Conservation (phyloP, 2,329 filamentous ascomycete species). For the Ophiosphaerella korrae region DNA sequence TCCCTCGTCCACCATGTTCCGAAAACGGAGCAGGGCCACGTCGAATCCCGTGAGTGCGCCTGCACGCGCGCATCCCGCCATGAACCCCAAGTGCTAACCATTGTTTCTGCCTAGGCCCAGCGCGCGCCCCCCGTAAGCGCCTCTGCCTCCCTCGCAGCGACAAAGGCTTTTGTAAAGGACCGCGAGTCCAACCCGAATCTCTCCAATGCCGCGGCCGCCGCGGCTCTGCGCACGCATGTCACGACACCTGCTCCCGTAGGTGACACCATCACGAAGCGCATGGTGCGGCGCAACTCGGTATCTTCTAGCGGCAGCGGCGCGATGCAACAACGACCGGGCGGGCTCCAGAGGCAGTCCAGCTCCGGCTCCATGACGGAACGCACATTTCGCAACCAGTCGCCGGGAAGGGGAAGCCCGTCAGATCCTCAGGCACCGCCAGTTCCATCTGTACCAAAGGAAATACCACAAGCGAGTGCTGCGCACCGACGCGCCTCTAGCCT, state of each 20-base stretch:
- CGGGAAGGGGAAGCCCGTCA: constrained; percentile 34
- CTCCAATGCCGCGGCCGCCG: constrained; percentile 84
- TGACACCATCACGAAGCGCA: constrained; percentile 87
- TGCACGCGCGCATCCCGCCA: constrained; percentile 1
- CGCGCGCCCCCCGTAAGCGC: constrained; percentile 60
- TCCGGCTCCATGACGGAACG: constrained; percentile 85
- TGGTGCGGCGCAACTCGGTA: constrained; percentile 72
- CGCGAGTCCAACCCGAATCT: constrained; percentile 68
- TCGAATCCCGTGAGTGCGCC: constrained; percentile 41
- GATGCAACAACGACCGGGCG: constrained; percentile 35
- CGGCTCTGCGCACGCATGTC: constrained; percentile 78
- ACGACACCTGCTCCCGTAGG: constrained; percentile 79
- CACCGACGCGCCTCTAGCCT: constrained; percentile 54
- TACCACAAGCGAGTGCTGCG: constrained; percentile 33
- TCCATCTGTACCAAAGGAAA: constrained; percentile 68
- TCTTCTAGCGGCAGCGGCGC: constrained; percentile 67
- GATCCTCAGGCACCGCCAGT: constrained; percentile 70
- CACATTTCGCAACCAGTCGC: constrained; percentile 79
- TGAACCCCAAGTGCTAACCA: constrained; percentile 24
- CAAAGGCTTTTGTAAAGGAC: constrained; percentile 76
- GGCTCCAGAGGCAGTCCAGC: constrained; percentile 61
- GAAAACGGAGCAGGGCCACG: constrained; percentile 35
- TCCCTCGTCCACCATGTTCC: constrained; percentile 41
- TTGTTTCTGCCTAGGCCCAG: constrained; percentile 35
- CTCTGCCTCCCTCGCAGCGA: constrained; percentile 78